Percentiles rank a stretch among this genome's conserved stretches.
These are phyloP conservation scores for Skeletonema marinoi DNA, from an alignment of 108 stramenopile species.

Conservation along the genomic window DNA sequence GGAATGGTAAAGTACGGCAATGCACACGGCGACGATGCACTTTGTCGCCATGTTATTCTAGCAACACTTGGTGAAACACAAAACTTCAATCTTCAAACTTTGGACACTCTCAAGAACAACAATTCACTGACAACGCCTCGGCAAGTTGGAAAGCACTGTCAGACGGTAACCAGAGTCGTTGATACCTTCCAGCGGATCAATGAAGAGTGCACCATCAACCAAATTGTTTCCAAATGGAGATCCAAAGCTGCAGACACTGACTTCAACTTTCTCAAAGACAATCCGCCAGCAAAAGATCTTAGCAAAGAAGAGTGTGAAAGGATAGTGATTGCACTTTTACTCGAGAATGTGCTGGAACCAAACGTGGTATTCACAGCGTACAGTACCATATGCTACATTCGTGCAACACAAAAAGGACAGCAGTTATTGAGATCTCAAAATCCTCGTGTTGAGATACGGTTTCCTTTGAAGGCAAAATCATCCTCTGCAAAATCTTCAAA, in stretches of 20 bases:
- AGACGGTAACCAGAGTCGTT: slow-evolving; percentile 60
- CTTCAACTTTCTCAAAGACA: slow-evolving; percentile 53
- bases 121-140: slow-evolving; percentile 37
- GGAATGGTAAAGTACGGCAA: slow-evolving; percentile 82
- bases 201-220: slow-evolving; percentile 60
- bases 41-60: slow-evolving; percentile 72
- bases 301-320: slow-evolving; percentile 70
- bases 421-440: slow-evolving; percentile 27
- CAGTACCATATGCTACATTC: slow-evolving; percentile 32
- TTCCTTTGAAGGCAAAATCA: slow-evolving; percentile 22
- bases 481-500: slow-evolving; percentile 18
- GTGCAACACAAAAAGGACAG: slow-evolving; percentile 23
- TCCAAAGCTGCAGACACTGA: slow-evolving; percentile 36
- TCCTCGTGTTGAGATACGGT: slow-evolving; percentile 29
- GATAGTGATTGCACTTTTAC: slow-evolving; percentile 51
- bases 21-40: slow-evolving; percentile 62
- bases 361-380: slow-evolving; percentile 60
- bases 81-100: slow-evolving; percentile 11
- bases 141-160: slow-evolving; percentile 64
- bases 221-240: slow-evolving; percentile 79
- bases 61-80: slow-evolving; percentile 73
- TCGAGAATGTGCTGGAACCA: slow-evolving; percentile 58
- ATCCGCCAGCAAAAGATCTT: slow-evolving; percentile 72
- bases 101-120: slow-evolving; percentile 22
- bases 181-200: slow-evolving; percentile 38